Percentiles rank a stretch among this genome's conserved stretches.
Conservation (phyloP, 805 yeast species). For the Wickerhamomyces bisporus region DNA sequence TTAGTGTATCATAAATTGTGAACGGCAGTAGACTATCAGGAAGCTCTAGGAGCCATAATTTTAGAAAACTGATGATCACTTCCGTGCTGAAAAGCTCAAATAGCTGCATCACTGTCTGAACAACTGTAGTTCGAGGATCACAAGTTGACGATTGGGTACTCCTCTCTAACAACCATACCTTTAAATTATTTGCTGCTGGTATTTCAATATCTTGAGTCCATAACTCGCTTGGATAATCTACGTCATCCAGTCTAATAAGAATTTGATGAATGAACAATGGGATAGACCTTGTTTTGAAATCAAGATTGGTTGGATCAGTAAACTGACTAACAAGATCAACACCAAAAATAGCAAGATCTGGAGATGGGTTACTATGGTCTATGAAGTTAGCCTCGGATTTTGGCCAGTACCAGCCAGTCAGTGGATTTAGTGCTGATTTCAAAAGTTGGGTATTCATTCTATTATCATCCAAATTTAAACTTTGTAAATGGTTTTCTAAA, state of each 20-base stretch:
- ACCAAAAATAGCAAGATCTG: slow-evolving; percentile 13
- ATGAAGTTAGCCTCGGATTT: slow-evolving; percentile 11
- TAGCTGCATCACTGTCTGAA: slow-evolving; percentile 5
- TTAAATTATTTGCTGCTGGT: slow-evolving; percentile 12
- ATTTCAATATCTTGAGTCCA: slow-evolving; percentile 18
- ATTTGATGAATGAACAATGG: slow-evolving; percentile 16
- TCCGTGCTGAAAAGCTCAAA: slow-evolving; percentile 7
- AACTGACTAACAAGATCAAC: slow-evolving; percentile 19
- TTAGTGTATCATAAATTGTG: slow-evolving; percentile 22
- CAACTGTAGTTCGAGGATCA: background rate
- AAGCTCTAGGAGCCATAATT: slow-evolving; percentile 52
- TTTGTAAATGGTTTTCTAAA: background rate
- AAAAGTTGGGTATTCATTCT: slow-evolving; percentile 9
- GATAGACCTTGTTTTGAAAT: slow-evolving; percentile 9
- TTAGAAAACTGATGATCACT: slow-evolving; percentile 36
- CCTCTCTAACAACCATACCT: slow-evolving; percentile 2
- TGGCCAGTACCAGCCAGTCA: slow-evolving; percentile 25
- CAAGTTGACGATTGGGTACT: background rate
- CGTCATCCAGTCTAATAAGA: slow-evolving; percentile 5
- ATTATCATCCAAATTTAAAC: slow-evolving; percentile 1
- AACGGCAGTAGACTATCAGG: slow-evolving; percentile 53
- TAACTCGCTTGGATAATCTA: slow-evolving; percentile 4
- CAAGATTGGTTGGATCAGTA: slow-evolving; percentile 4
- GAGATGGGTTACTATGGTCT: slow-evolving; percentile 2
- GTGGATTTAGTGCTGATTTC: background rate